Evolutionary conservation across 805 yeast genomes (phyloP).

Genomic region (Sungouiella blattae): DNA sequence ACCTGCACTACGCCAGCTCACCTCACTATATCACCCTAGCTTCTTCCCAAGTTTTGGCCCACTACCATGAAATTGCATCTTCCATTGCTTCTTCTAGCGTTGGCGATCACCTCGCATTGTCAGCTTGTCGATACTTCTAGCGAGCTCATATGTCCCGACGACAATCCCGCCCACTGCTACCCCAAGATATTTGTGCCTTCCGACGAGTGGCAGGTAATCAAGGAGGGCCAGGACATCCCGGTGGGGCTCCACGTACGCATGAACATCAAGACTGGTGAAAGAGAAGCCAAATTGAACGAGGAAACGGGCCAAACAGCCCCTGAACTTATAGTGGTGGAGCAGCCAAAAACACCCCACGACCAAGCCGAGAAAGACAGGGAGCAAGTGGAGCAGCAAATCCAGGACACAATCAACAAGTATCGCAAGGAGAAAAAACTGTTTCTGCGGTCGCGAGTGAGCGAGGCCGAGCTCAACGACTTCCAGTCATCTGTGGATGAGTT

Average conservation of each 20-base stretch:
- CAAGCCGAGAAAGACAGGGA: conserved; percentile 2
- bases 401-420: conserved; percentile 5
- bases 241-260: conserved; percentile 74
- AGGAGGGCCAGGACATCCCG: conserved; percentile 74
- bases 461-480: conserved; percentile 16
- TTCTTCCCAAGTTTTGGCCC: too few species aligned
- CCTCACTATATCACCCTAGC: too few species aligned
- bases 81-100: too few species aligned
- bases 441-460: conserved; percentile 7
- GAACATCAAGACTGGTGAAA: conserved; percentile 66
- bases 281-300: conserved; percentile 58
- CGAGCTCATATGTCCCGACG: conserved; percentile 38
- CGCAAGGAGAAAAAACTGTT: conserved; percentile 1
- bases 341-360: conserved; percentile 2
- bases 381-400: conserved; percentile 4
- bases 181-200: conserved; percentile 62
- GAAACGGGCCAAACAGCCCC: conserved; percentile 4
- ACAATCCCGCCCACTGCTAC: conserved; percentile 52
- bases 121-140: conserved; percentile 2
- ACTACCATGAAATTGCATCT: too few species aligned
- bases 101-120: too few species aligned
- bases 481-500: conserved; percentile 11
- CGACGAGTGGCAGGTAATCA: conserved; percentile 63
- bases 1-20: too few species aligned
- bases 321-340: conserved; percentile 1